Evolutionary conservation across 495 filamentous ascomycete species (phyloP), one percentile per base, ranked within the genome.

Genomic region (Xylaria venustula): DNA sequence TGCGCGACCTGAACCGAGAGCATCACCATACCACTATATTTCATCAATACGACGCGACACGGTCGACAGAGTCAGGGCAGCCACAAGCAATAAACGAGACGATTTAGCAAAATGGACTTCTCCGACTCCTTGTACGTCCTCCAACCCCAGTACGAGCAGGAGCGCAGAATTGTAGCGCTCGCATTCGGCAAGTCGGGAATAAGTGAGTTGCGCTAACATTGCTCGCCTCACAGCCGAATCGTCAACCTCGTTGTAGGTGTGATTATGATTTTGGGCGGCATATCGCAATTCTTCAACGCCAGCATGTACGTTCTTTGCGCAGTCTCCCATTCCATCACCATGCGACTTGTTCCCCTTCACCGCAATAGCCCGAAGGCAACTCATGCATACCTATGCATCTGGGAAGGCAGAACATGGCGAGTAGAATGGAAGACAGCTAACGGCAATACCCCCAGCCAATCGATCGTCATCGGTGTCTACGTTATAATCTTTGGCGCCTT

Each of bases 211-310:
- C 30, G 61, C 69, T 71, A 60, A 71, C 64, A 57, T 44, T 1
- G 5, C 46, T 41, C 61, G 40, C 60, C 62, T 60, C 40, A 23
- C 66, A 97, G 92, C 79, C 95, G 94, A 62, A 85, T 98, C 65
- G 91, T 95, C 67, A 99, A 99, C 83, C 81, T 98, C 64, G 90
- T 79, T 61, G 88, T 96, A 59, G 94, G 87, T 61, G 88, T 87
- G 61, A 77, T 97, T 58, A 96, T 98, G 91, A 78, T 96, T 23
- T 77, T 96, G 15, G 93, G 93, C 52, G 94, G 93, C 56, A 88
- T 98, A 70, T 83, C 84, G 64, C 92, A 97, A 75, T 96, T 97
- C 83, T 93, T 90, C 66, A 76, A 79, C 17, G 66, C 82, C 34
- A 51, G 58, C 26, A 77, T 87, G 83, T 88, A 78, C 74, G 84